Percentiles rank a stretch among this genome's conserved stretches.
Evolutionary conservation across 768 basidiomycete genomes (phyloP).

Genomic region (Collybiopsis confluens): DNA sequence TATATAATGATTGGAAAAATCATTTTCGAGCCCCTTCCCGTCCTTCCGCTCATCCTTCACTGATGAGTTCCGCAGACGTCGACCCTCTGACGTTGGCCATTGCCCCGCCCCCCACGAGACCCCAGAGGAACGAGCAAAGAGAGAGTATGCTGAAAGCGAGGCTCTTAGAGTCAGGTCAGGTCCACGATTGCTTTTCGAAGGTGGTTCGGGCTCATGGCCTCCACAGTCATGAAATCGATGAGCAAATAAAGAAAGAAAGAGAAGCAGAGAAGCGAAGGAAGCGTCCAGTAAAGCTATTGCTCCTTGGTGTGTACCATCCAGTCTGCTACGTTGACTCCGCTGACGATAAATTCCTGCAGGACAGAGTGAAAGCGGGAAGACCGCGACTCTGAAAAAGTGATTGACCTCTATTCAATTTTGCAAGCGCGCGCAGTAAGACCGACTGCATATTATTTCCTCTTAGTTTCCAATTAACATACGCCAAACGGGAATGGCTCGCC

Average conservation of each 20-base stretch:
- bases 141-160: constrained; percentile 59
- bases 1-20: constrained; percentile 6
- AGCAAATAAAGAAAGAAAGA: constrained; percentile 59
- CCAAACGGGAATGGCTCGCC: constrained; percentile 63
- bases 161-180: constrained; percentile 46
- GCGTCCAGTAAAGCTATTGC: constrained; percentile 67
- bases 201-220: too few species aligned
- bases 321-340: background rate
- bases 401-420: constrained; percentile 1
- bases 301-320: constrained; percentile 46
- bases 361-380: constrained; percentile 77
- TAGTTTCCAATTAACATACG: constrained; percentile 78
- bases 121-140: constrained; percentile 43
- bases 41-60: background rate
- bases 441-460: background rate
- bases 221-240: constrained; percentile 69
- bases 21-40: background rate
- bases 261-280: constrained; percentile 56
- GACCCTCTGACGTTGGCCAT: constrained; percentile 62
- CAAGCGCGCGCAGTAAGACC: constrained; percentile 8
- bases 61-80: constrained; percentile 31
- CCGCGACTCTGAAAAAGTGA: constrained; percentile 75
- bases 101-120: constrained; percentile 66
- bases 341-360: constrained; percentile 23
- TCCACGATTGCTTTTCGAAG: too few species aligned